Base-by-base conservation (phyloP, 352 stramenopile species). In the Phytophthora citricola region DNA sequence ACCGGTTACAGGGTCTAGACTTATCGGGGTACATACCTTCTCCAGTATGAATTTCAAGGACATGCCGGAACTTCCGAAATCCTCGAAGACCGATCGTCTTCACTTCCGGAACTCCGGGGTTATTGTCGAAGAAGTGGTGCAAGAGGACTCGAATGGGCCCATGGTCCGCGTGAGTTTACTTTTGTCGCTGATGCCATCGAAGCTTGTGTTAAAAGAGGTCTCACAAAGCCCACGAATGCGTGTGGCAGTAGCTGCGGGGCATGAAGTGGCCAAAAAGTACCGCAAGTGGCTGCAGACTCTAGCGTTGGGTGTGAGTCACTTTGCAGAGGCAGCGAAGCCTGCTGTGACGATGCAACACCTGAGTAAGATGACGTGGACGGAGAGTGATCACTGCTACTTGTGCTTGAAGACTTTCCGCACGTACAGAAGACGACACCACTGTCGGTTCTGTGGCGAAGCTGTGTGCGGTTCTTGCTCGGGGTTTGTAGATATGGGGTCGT, bases 41-140 rank as follows among this genome's bases (percentile, higher is more conserved):
- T 76, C 75, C 11, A 88, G 78, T 43, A 81, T 90, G 66, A 89
- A 89, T 63, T 90, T 90, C 29, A 78, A 77, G 50, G 79, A 89
- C 45, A 77, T 90, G 17, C 81, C 81, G 0, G 66, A 81, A 43
- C 66, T 87, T 49, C 81, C 81, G 5, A 76, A 74, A 48, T 70
- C 41, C 5, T 75, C 69, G 14, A 76, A 79, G 47, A 87, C 79
- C 36, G 66, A 83, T 20, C 78, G 81, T 0, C 54, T 85, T 15
- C 81, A 90, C 58, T 75, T 85, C 20, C 79, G 78, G n/a, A 87
- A 83, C 59, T 80, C 81, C 17, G 81, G 81, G 14, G 73, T 90
- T 1, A 68, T 89, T 1, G 38, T 89, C 9, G 81, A 90, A 43
- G 68, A 83, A 39, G 73, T 69, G 32, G 58, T 60, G 29, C 45